Evolutionary conservation across 1,139 yeast species (phyloP).

Genomic region (Hansenula lynferdii): DNA sequence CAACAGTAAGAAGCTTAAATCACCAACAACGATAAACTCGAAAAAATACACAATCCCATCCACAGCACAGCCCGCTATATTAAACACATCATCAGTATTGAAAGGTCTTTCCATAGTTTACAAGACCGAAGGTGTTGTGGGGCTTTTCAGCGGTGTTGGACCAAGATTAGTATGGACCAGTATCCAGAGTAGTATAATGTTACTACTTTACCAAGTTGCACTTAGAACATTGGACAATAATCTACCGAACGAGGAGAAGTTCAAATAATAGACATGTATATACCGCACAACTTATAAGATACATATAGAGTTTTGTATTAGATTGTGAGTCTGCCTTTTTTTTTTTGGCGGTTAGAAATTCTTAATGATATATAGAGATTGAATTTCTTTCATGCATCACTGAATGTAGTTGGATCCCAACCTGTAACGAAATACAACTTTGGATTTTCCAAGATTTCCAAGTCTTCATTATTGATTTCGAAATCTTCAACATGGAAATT

Average conservation of each 20-base stretch:
- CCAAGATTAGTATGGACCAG: constrained; percentile 97
- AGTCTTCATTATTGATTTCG: constrained; percentile 30
- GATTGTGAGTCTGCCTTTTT: not conserved
- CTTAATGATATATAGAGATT: not conserved
- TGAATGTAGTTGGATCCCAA: not conserved
- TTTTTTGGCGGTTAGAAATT: too few relatives aligned
- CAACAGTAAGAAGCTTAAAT: constrained; percentile 4
- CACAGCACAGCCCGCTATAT: constrained; percentile 26
- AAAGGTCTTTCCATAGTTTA: constrained; percentile 66
- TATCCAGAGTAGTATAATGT: constrained; percentile 91
- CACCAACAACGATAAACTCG: constrained; percentile 7
- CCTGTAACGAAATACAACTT: not conserved
- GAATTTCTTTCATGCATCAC: not conserved
- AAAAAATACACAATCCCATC: constrained; percentile 15
- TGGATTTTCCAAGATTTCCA: not conserved
- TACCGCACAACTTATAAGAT: too few relatives aligned
- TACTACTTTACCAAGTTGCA: constrained; percentile 68
- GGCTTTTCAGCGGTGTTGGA: constrained; percentile 91
- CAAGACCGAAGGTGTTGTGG: constrained; percentile 68
- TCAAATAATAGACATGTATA: not conserved
- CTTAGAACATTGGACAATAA: constrained; percentile 25
- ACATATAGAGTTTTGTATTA: not conserved
- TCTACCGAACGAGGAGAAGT: constrained; percentile 1
- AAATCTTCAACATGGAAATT: constrained; percentile 43
- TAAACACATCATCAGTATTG: constrained; percentile 50